Evolutionary conservation across 1,284 basidiomycete genomes (phyloP), one percentile per base, ranked within the genome.

Genomic region (Ustilago curta): DNA sequence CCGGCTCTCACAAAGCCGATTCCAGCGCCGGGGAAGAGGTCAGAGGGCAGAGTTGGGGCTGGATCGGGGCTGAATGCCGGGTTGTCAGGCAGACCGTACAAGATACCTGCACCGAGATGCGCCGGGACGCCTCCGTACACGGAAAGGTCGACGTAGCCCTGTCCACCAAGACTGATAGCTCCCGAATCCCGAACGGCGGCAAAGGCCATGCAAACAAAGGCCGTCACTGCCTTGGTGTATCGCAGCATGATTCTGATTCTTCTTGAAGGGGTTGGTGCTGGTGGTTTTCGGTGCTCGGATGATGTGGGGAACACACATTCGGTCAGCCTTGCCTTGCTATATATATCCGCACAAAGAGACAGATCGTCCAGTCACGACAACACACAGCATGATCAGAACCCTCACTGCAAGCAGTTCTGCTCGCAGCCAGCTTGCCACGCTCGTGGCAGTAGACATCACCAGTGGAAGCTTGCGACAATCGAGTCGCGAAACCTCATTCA

Each of bases 141-240:
- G 11, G 50, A 51, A n/a, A 51, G 35, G 35, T 51, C 35, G 7
- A 51, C 50, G 21, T 51, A 51, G 8, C 50, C 50, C 12, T 51
- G n/a, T 2, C 50, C 50, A 19, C 50, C 50, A 6, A 51, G 50
- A 21, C 35, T 51, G 35, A 48, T 31, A 16, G 45, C 45, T 31
- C 29, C 14, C 4, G 45, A 23, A 14, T 11, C 19, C 19, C 4
- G 7, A 23, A 44, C 3, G n/a, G 8, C 8, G 43, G 43, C n/a
- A 14, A 44, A 25, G 43, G 43, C 43, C 43, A 44, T 21, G 43
- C 19, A 44, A 21, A 44, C 2, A 25, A 44, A 19, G 19, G 43
- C 43, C 43, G 43, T n/a, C 19, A 43, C 14, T 18, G 40, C 40
- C 40, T 43, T 18, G 40, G 19, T n/a, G 40, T 21, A n/a, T 18